phyloP scores from a whole-genome alignment of 2,329 filamentous ascomycete genomes.

The Microdochium paspali region DNA sequence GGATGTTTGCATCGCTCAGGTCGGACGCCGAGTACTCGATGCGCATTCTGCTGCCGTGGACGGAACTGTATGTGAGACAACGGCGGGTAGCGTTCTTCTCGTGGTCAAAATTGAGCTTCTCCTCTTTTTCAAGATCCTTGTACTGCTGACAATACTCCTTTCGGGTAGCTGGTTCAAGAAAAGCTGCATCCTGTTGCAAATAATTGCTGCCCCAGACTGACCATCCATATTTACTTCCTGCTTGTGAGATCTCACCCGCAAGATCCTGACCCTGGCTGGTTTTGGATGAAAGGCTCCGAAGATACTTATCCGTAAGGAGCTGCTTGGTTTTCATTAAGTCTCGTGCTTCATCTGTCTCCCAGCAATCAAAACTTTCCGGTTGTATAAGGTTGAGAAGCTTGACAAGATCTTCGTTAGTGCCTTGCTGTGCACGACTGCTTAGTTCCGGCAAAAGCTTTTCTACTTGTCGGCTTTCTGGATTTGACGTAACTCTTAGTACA shows the following conservation, averaged over 20 bases:
- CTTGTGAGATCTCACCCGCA: conserved; percentile 1
- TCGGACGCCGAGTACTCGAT: conserved; percentile 4
- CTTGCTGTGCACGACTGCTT: conserved; percentile 11
- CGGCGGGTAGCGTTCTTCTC: conserved; percentile 15
- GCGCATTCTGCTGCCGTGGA: neutral
- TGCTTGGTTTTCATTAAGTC: conserved; percentile 9
- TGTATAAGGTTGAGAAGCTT: conserved; percentile 17
- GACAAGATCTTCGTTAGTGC: conserved; percentile 11
- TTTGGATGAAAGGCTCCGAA: neutral
- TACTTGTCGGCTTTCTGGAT: conserved; percentile 17
- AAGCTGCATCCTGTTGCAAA: conserved; percentile 1
- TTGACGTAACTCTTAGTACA: too few species aligned
- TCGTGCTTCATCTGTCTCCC: conserved; percentile 10
- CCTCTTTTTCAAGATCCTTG: conserved; percentile 7
- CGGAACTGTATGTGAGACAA: conserved; percentile 10
- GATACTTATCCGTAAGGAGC: conserved; percentile 4
- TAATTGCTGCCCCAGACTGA: neutral
- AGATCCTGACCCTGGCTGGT: conserved; percentile 1
- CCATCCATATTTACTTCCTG: neutral
- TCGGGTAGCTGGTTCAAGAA: conserved; percentile 9
- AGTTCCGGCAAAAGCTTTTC: conserved; percentile 19
- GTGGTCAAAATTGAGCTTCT: conserved; percentile 11
- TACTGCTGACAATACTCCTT: conserved; percentile 14
- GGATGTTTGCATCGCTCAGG: conserved; percentile 11
- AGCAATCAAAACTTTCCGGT: conserved; percentile 11